Percentiles rank a stretch among this genome's conserved stretches.
phyloP scores from a whole-genome alignment of 225 moss, liverwort and hornwort species.

The Lunularia cruciata region DNA sequence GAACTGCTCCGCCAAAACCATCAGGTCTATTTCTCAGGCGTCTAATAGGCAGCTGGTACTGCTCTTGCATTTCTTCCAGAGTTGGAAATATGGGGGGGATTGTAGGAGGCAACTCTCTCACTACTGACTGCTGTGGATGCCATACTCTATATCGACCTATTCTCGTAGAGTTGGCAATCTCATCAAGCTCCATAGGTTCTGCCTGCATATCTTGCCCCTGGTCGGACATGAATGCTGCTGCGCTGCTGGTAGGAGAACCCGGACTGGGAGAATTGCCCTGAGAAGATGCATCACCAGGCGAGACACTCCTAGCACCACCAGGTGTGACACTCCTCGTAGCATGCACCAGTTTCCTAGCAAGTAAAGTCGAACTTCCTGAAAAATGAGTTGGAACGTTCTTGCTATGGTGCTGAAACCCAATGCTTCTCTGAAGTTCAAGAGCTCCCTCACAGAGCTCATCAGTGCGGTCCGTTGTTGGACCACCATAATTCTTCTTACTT shows the following conservation, averaged over 20 bases:
- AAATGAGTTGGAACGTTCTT: constrained; percentile 27
- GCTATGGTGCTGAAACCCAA: constrained; percentile 28
- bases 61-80: constrained; percentile 42
- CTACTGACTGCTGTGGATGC: constrained; percentile 65
- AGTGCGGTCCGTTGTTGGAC: not conserved
- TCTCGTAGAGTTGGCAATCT: constrained; percentile 20
- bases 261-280: not conserved
- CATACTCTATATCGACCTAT: constrained; percentile 66
- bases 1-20: constrained; percentile 62
- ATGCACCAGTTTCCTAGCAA: constrained; percentile 10
- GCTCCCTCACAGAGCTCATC: constrained; percentile 25
- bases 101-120: constrained; percentile 20
- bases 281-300: not conserved
- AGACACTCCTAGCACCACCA: not conserved
- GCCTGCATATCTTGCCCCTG: not conserved
- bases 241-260: constrained; percentile 17
- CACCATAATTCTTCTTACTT: not conserved
- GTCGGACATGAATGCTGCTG: not conserved
- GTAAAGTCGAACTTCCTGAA: constrained; percentile 3
- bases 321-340: constrained; percentile 14
- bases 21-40: constrained; percentile 49
- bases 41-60: constrained; percentile 53
- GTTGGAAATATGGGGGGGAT: constrained; percentile 19
- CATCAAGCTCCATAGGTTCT: constrained; percentile 31
- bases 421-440: constrained; percentile 16